phyloP scores from a whole-genome alignment of 345 rosid genomes.

The Angophora floribunda region DNA sequence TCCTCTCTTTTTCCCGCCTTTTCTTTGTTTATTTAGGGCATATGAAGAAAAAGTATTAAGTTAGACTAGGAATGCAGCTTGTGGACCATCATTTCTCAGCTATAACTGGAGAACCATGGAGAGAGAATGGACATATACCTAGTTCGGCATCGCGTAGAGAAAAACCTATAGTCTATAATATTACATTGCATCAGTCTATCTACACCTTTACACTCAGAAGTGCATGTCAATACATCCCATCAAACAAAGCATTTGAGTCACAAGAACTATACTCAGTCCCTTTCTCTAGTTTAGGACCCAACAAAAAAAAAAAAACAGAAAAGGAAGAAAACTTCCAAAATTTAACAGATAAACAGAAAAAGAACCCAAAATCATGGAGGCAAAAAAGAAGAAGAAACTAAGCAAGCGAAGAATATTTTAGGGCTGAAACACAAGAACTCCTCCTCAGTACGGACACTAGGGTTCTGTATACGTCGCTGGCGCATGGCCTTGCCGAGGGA shows the following conservation, averaged over 20 bases:
- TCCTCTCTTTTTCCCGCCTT: neutral
- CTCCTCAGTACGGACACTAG: slow-evolving; percentile 28
- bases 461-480: slow-evolving; percentile 31
- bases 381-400: neutral
- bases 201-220: slow-evolving; percentile 27
- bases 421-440: slow-evolving; percentile 22
- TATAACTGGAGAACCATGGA: neutral
- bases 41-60: neutral
- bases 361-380: neutral
- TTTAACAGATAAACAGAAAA: neutral
- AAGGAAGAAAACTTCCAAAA: neutral
- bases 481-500: slow-evolving; percentile 58
- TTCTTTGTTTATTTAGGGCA: neutral
- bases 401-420: neutral
- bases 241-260: slow-evolving; percentile 19
- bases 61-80: neutral
- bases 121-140: neutral
- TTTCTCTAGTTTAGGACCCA: neutral
- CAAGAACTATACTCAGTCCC: neutral
- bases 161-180: slow-evolving; percentile 8
- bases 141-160: neutral
- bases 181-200: slow-evolving; percentile 14
- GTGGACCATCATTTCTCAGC: neutral
- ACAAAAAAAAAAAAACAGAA: neutral
- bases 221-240: slow-evolving; percentile 27